These are phyloP conservation scores for carrot (Daucus carota) DNA, from an alignment of 129 eudicot species.

Conservation along the genomic window DH1_v3.0 NC_030388.2:28348501-28349000, in stretches of 20 bases:
- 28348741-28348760: slow-evolving; percentile 13
- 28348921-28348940: not conserved
- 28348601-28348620: slow-evolving; percentile 60
- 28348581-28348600: slow-evolving; percentile 30
- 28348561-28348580: slow-evolving; percentile 22
- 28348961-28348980: not conserved
- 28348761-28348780: not conserved
- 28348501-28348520: slow-evolving; percentile 40
- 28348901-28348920: not conserved
- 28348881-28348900: not conserved
- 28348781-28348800: not conserved
- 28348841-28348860: not conserved
- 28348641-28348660: slow-evolving; percentile 61
- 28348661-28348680: slow-evolving; percentile 49
- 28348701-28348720: slow-evolving; percentile 74
- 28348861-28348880: not conserved
- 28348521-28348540: not conserved
- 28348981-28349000: not conserved
- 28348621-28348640: slow-evolving; percentile 85
- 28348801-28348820: not conserved
- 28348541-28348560: slow-evolving; percentile 3
- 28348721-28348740: slow-evolving; percentile 77
- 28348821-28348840: not conserved
- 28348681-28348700: slow-evolving; percentile 85
- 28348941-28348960: not conserved